These are phyloP conservation scores for Chlamydomonas schloesseri DNA, from an alignment of 139 green algal genomes.

Conservation along the genomic window DNA sequence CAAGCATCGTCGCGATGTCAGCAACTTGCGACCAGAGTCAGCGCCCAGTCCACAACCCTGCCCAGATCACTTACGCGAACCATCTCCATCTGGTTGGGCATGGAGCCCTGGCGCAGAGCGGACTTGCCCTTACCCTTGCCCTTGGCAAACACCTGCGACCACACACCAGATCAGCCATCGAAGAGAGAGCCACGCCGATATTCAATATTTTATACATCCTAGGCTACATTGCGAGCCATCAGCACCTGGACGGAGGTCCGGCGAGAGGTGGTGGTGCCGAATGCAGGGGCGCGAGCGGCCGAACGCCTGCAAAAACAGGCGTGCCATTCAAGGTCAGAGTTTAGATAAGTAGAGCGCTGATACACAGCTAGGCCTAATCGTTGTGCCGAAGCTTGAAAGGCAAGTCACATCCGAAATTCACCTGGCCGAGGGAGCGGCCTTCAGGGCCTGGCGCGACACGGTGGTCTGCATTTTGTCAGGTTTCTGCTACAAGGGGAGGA, in stretches of 20 bases:
- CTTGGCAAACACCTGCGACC: constrained; percentile 56
- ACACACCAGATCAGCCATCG: not conserved
- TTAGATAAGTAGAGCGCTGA: not conserved
- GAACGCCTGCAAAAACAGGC: constrained; percentile 1
- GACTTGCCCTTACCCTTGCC: constrained; percentile 58
- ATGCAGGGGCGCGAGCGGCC: not conserved
- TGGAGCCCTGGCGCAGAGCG: constrained; percentile 1
- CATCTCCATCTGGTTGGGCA: constrained; percentile 39
- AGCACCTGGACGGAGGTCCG: constrained; percentile 15
- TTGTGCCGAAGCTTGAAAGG: not conserved
- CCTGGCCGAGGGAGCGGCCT: not conserved
- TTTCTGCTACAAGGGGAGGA: constrained; percentile 7
- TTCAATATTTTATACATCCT: no score
- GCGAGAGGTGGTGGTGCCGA: constrained; percentile 6
- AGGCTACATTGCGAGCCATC: not conserved
- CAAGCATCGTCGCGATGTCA: not conserved
- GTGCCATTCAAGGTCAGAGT: no score
- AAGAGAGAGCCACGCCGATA: not conserved
- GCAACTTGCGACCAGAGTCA: not conserved
- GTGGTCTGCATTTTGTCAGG: constrained; percentile 13
- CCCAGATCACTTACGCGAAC: constrained; percentile 5
- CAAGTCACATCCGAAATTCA: not conserved
- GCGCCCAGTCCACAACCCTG: not conserved
- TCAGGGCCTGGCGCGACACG: not conserved
- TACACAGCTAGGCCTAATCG: not conserved